Evolutionary conservation across 2,329 filamentous ascomycete species (phyloP).

Genomic region (Teratosphaeria epicoccoides): DNA sequence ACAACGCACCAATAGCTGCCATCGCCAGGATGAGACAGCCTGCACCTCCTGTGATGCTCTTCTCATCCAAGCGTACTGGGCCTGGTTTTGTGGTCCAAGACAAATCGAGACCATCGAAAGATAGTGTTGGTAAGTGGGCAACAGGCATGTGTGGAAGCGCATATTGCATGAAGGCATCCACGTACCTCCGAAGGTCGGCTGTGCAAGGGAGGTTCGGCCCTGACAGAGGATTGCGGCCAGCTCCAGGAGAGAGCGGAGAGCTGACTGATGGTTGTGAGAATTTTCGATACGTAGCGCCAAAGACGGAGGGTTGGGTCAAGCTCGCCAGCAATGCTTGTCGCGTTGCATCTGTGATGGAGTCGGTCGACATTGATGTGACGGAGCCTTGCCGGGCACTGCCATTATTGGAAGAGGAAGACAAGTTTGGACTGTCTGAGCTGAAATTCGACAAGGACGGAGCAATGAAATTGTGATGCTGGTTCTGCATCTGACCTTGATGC

Average conservation of each 20-base stretch:
- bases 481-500: slow-evolving; percentile 33
- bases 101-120: slow-evolving; percentile 69
- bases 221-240: slow-evolving; percentile 25
- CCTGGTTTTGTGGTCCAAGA: slow-evolving; percentile 43
- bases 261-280: slow-evolving; percentile 50
- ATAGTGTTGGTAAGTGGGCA: slow-evolving; percentile 79
- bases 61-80: slow-evolving; percentile 32
- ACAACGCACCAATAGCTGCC: slow-evolving; percentile 76
- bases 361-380: slow-evolving; percentile 50
- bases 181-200: slow-evolving; percentile 77
- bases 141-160: slow-evolving; percentile 96
- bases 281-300: slow-evolving; percentile 38
- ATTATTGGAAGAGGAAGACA: slow-evolving; percentile 57
- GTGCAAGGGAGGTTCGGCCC: slow-evolving; percentile 60
- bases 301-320: slow-evolving; percentile 48
- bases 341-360: slow-evolving; percentile 57
- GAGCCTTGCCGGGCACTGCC: slow-evolving; percentile 54
- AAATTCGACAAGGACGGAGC: slow-evolving; percentile 50
- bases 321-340: slow-evolving; percentile 52
- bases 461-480: slow-evolving; percentile 42
- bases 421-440: slow-evolving; percentile 54
- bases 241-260: slow-evolving; percentile 37
- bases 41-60: slow-evolving; percentile 58
- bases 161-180: slow-evolving; percentile 79
- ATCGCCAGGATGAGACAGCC: slow-evolving; percentile 81